Base-by-base conservation (phyloP, 2,329 filamentous ascomycete genomes). In the Lecanosticta acicola region DNA sequence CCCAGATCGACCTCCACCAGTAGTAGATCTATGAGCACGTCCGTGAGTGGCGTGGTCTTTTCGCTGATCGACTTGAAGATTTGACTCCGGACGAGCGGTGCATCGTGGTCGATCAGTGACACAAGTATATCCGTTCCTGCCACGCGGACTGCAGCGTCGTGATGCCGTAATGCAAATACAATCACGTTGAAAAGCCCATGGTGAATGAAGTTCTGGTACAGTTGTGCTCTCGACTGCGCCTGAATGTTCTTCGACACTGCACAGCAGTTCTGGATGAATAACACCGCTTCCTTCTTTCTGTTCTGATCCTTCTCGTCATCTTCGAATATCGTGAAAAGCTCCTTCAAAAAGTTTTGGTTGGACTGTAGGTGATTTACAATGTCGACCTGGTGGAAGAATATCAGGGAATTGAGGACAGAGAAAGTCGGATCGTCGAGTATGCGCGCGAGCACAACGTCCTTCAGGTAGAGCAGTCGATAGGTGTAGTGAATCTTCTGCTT, bases 341-440 rank as follows among this genome's bases (percentile, higher is more conserved):
- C 87, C 55, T 81, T 83, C 20, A 97, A 71, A 60, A 95, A 96
- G 1, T 71, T 69, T 1, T 73, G 73, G 59, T 95, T 95, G 19
- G 76, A 77, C 66, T 96, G 90, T n/a, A 98, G 76, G 68, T 97
- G 87, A 62, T 91, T 87, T 40, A 98, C 85, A 62, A 98, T 96
- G 62, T 97, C 93, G 59, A 97, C 90, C 71, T 98, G 93, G 70
- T 97, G 93, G 76, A 94, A 98, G 72, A 96, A 98, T 57, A 98
- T 98, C 58, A 97, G 78, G 41, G 89, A 95, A 69, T 97, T 98
- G 54, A 98, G 81, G 19, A 97, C 90, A 18, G 88, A 94, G 67
- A 97, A 98, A 16, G 93, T 98, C 40, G 91, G 91, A 66, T 98
- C 93, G 68, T 98, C 93, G 50, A 98, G 77, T 53, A 98, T 97